Evolutionary conservation across 345 rosid species (phyloP).

Genomic region (Murraya paniculata): DNA sequence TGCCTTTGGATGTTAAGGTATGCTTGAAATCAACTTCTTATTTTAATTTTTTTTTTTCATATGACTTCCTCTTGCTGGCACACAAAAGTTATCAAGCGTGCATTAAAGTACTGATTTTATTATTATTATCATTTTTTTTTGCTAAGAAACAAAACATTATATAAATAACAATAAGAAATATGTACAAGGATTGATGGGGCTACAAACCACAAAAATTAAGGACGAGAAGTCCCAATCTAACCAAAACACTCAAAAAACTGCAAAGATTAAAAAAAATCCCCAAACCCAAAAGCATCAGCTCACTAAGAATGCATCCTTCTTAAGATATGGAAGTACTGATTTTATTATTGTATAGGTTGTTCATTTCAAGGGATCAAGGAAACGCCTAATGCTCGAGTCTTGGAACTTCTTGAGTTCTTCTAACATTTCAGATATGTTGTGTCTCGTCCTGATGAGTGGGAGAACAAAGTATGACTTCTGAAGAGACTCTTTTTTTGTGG

Average conservation of each 20-base stretch:
- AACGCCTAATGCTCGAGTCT: constrained; percentile 93
- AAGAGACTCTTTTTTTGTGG: constrained; percentile 3
- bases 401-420: constrained; percentile 68
- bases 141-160: no score
- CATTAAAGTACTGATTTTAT: not conserved
- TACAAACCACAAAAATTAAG: no score
- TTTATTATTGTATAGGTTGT: constrained; percentile 44
- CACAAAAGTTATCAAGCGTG: not conserved
- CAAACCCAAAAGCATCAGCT: no score
- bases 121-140: no score
- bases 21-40: not conserved
- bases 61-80: not conserved
- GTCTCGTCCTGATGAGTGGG: constrained; percentile 80
- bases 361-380: constrained; percentile 97
- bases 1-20: constrained; percentile 96
- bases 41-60: not conserved
- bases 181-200: no score
- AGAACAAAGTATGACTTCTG: constrained; percentile 93
- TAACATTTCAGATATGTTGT: constrained; percentile 67
- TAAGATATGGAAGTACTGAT: not conserved
- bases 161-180: no score
- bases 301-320: no score
- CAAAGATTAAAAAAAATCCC: no score
- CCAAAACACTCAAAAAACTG: no score
- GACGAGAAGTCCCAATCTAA: no score